Evolutionary conservation across 2,329 filamentous ascomycete genomes (phyloP).

Genomic region (Zymoseptoria tritici): DNA sequence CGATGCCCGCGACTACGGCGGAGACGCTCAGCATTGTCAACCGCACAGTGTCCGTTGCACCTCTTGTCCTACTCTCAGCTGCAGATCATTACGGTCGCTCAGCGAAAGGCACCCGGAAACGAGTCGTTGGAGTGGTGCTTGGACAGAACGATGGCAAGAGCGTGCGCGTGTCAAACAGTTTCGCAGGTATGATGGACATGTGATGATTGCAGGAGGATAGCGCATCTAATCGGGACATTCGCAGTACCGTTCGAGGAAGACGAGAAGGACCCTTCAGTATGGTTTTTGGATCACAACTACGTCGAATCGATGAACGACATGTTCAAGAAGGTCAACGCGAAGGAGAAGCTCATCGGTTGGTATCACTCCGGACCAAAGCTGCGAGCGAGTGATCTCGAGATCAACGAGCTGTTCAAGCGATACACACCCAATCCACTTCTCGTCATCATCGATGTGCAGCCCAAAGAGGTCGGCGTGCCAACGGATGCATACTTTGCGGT

Average conservation of each 20-base stretch:
- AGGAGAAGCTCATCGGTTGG: constrained; percentile 98
- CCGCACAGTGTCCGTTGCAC: constrained; percentile 92
- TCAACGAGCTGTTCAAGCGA: constrained; percentile 99
- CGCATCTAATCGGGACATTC: not conserved
- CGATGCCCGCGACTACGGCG: constrained; percentile 92
- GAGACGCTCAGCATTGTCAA: constrained; percentile 93
- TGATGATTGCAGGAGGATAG: constrained; percentile 1
- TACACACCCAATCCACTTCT: constrained; percentile 95
- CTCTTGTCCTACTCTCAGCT: constrained; percentile 91
- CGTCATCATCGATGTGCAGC: constrained; percentile 97
- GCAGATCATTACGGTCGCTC: constrained; percentile 98
- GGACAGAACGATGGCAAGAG: constrained; percentile 95
- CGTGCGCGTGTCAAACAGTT: constrained; percentile 97
- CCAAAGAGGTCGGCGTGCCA: constrained; percentile 93
- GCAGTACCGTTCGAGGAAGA: constrained; percentile 97
- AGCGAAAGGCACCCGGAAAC: constrained; percentile 76
- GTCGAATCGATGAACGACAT: constrained; percentile 99
- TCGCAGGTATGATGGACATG: constrained; percentile 60
- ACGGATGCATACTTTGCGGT: constrained; percentile 99
- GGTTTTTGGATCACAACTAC: constrained; percentile 99
- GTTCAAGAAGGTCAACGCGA: constrained; percentile 99
- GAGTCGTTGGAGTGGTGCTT: constrained; percentile 88
- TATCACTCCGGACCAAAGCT: constrained; percentile 98
- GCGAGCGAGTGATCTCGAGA: constrained; percentile 90
- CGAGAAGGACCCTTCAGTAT: constrained; percentile 95